Base-by-base conservation (phyloP, 169 alveolate species). In the Pseudocohnilembus persalinus region DNA sequence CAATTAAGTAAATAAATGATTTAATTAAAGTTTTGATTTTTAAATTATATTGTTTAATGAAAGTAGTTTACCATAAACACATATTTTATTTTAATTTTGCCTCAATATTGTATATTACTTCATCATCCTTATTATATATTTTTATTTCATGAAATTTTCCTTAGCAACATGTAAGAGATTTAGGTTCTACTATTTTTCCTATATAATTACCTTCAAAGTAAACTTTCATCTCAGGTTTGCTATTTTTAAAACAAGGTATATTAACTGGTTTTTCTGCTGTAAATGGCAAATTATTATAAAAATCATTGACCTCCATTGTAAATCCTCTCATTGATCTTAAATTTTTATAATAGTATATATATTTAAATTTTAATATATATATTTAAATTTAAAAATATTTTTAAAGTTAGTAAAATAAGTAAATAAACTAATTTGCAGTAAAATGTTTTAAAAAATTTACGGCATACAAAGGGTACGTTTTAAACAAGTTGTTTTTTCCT, bases 131-230 rank as follows among this genome's bases (percentile, higher is more conserved):
- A 74, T 82, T 74, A 73, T 82, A 74, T 15, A 74, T 34, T 26
- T 73, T n/a, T 73, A 82, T 73, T 26, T 33, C 32, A 73, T 82
- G 81, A 73, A 82, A 82, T 28, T 33, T 82, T 34, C 87, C 87
- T 20, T 82, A 29, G 49, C 31, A 30, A n/a, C 72, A 73, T 24
- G 33, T 31, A 30, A 78, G 73, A n/a, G 77, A 73, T 32, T 73
- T 30, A 24, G 73, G 75, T 74, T 73, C 73, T n/a, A 82, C 74
- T 30, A 82, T 49, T 74, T 74, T 82, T 29, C 87, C 87, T 33
- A 65, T 74, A 82, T 73, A 82, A 73, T 74, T n/a, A 0, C 81
- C 82, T 27, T 82, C 87, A 73, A 33, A 82, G 30, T 73, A 73
- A 28, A 82, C 81, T 34, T n/a, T 82, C 26, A 82, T 31, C 0